These are phyloP conservation scores for Diaporthe sp. DNA, from an alignment of 2,329 filamentous ascomycete genomes.

Conservation along the genomic window DNA sequence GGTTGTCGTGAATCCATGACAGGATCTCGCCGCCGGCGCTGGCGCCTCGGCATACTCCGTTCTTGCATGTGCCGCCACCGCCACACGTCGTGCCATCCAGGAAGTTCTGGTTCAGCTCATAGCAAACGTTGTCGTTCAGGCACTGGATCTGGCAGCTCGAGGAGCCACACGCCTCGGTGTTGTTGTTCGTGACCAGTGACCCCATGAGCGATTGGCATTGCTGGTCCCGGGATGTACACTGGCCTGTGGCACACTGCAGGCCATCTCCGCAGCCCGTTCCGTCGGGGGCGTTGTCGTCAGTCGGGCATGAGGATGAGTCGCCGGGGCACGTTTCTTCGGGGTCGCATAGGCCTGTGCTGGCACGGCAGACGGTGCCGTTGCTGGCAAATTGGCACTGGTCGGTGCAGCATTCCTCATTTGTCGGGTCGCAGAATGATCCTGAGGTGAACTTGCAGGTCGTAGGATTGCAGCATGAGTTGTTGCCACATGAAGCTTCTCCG, in stretches of 20 bases:
- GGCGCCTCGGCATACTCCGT: constrained; percentile 82
- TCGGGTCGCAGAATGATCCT: constrained; percentile 82
- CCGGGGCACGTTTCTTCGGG: constrained; percentile 88
- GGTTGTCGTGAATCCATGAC: constrained; percentile 83
- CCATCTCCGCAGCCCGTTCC: constrained; percentile 81
- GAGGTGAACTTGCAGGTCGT: constrained; percentile 87
- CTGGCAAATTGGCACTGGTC: constrained; percentile 75
- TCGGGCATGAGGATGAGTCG: constrained; percentile 78
- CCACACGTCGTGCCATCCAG: constrained; percentile 90
- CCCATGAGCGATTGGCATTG: constrained; percentile 92
- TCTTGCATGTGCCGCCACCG: constrained; percentile 83
- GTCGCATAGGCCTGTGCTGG: constrained; percentile 86
- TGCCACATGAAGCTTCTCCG: constrained; percentile 77
- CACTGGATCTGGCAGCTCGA: constrained; percentile 84
- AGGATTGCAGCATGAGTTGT: constrained; percentile 87
- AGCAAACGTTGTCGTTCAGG: constrained; percentile 77
- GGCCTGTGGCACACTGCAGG: constrained; percentile 88
- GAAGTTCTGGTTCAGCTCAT: constrained; percentile 89
- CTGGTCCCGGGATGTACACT: constrained; percentile 91
- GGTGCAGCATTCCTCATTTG: constrained; percentile 87
- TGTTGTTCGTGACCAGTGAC: constrained; percentile 78
- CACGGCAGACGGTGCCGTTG: constrained; percentile 81
- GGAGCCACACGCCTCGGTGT: constrained; percentile 83
- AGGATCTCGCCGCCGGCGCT: constrained; percentile 78
- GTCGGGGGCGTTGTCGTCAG: constrained; percentile 78